These are phyloP conservation scores for Penicillium cataractarum DNA, from an alignment of 495 filamentous ascomycete genomes.

Conservation along the genomic window DNA sequence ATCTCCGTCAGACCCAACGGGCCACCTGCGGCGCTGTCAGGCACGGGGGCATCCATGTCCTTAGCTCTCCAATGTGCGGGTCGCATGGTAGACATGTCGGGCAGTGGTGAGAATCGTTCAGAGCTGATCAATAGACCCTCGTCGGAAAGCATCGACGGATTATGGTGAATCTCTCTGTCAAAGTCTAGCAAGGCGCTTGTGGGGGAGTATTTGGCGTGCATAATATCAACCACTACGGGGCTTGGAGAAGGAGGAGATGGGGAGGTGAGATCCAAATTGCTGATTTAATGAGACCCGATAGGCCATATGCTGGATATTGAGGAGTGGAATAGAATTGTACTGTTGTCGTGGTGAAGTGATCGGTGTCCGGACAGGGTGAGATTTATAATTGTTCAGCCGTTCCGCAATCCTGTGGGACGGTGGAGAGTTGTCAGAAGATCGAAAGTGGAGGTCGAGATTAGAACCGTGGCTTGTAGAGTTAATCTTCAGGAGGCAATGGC, in stretches of 20 bases:
- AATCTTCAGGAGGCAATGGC: neutral
- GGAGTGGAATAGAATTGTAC: neutral
- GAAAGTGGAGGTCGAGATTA: neutral
- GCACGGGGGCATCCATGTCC: conserved; percentile 4
- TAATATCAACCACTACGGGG: conserved; percentile 12
- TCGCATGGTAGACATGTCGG: conserved; percentile 15
- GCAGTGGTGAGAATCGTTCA: neutral
- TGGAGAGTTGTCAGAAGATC: neutral
- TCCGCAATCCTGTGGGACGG: neutral
- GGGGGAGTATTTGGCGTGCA: conserved; percentile 20
- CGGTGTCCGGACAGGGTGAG: neutral
- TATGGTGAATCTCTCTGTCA: conserved; percentile 8
- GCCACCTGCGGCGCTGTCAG: conserved; percentile 9
- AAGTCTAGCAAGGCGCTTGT: conserved; percentile 22
- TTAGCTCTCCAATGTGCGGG: conserved; percentile 2
- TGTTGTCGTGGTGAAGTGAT: neutral
- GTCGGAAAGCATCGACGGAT: conserved; percentile 3
- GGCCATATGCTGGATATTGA: conserved; percentile 3
- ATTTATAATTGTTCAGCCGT: conserved; percentile 1
- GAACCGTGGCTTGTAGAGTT: neutral
- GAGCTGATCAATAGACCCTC: neutral
- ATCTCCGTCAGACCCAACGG: conserved; percentile 19
- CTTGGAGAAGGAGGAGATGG: neutral
- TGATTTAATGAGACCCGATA: neutral
- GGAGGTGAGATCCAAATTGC: neutral